A percentile compares a stretch with the other conserved stretches of the same genome.
Evolutionary conservation across 345 rosid species (phyloP).

Genomic region (Iberis pinnata): DNA sequence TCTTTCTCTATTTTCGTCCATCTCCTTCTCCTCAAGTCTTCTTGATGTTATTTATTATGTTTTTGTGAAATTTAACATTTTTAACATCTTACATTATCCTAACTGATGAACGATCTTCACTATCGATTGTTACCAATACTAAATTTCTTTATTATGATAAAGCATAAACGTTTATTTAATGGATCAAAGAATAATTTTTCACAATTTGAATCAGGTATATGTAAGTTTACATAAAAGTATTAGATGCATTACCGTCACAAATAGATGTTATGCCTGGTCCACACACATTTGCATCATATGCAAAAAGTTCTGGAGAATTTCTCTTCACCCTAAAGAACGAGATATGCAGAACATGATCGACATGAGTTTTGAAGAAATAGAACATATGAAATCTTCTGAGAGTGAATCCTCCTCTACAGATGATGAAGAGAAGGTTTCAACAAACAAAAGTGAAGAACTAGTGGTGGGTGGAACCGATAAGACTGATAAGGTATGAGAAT

Average conservation of each 20-base stretch:
- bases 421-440: conserved; percentile 31
- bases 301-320: conserved; percentile 30
- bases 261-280: conserved; percentile 37
- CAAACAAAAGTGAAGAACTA: conserved; percentile 25
- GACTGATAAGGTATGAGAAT: conserved; percentile 26
- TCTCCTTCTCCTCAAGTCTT: too few relatives aligned
- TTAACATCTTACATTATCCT: too few relatives aligned
- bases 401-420: conserved; percentile 29
- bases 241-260: conserved; percentile 34
- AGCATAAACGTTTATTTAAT: too few relatives aligned
- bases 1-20: too few relatives aligned
- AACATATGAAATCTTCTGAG: conserved; percentile 26
- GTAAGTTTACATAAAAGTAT: conserved; percentile 44
- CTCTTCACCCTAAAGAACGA: conserved; percentile 29
- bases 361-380: conserved; percentile 25
- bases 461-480: conserved; percentile 32
- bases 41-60: too few relatives aligned
- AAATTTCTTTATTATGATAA: too few relatives aligned
- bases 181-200: too few relatives aligned
- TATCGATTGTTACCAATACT: too few relatives aligned
- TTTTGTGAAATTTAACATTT: too few relatives aligned
- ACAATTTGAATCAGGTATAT: too few relatives aligned
- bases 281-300: conserved; percentile 29
- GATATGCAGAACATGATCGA: conserved; percentile 22
- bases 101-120: too few relatives aligned